Evolutionary conservation across 164 flowering plant genomes (phyloP).

Genomic region (Nelumbo lutea): DNA sequence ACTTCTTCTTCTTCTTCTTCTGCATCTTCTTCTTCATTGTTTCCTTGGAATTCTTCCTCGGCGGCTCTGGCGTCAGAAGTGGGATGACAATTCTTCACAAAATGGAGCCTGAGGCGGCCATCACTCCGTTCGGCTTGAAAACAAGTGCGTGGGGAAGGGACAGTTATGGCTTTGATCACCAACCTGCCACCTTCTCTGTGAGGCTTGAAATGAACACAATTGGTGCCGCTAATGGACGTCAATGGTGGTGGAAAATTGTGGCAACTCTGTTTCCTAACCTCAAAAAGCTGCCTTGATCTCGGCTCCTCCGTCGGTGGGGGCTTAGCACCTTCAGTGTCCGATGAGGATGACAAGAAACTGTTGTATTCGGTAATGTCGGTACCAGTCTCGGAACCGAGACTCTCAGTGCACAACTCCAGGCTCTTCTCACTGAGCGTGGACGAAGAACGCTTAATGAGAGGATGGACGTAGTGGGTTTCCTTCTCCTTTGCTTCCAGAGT

Average conservation of each 20-base stretch:
- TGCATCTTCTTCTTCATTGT: constrained; percentile 1
- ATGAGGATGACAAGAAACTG: constrained; percentile 21
- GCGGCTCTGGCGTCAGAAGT: not conserved
- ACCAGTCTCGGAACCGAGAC: constrained; percentile 67
- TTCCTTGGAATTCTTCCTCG: not conserved
- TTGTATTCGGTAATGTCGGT: constrained; percentile 22
- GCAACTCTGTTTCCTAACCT: constrained; percentile 17
- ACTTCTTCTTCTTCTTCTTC: constrained; percentile 10
- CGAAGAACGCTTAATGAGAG: constrained; percentile 35
- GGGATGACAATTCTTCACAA: constrained; percentile 10
- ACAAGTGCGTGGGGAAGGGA: constrained; percentile 28
- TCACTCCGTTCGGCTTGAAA: constrained; percentile 56
- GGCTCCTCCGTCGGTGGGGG: constrained; percentile 14
- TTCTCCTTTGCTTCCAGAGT: constrained; percentile 4
- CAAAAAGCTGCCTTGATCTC: not conserved
- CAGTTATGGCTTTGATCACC: constrained; percentile 44
- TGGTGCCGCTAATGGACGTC: constrained; percentile 50
- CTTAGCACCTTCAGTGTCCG: constrained; percentile 5
- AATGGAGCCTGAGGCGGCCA: constrained; percentile 58
- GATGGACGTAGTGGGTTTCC: constrained; percentile 46
- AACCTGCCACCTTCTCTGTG: constrained; percentile 65
- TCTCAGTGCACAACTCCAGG: constrained; percentile 76
- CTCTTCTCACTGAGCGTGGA: constrained; percentile 44
- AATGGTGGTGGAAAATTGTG: constrained; percentile 73
- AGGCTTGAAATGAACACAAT: constrained; percentile 36